phyloP scores from a whole-genome alignment of 441 rosid genomes.

The California macrophylla region DNA sequence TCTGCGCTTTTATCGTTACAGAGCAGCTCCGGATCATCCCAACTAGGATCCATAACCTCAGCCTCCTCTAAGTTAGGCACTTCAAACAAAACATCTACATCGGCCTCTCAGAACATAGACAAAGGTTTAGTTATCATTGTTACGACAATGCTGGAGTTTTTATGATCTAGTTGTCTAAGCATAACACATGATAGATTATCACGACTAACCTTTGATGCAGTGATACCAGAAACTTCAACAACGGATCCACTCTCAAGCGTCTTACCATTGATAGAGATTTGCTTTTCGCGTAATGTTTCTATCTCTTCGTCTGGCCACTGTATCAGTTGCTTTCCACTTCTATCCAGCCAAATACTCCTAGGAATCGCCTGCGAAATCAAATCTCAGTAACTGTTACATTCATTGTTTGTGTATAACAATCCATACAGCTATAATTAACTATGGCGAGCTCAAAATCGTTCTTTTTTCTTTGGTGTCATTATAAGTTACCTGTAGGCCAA shows the following conservation, averaged over 20 bases:
- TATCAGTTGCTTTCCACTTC: constrained; percentile 39
- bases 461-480: too few relatives aligned
- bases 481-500: constrained; percentile 41
- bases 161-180: too few relatives aligned
- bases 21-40: constrained; percentile 32
- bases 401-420: too few relatives aligned
- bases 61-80: constrained; percentile 30
- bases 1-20: constrained; percentile 30
- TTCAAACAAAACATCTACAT: constrained; percentile 37
- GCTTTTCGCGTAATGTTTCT: constrained; percentile 22
- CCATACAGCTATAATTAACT: too few relatives aligned
- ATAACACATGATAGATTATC: too few relatives aligned
- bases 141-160: neutral
- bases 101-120: constrained; percentile 26
- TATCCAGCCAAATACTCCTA: constrained; percentile 45
- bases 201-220: constrained; percentile 35
- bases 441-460: too few relatives aligned
- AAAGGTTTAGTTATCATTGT: neutral
- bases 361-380: constrained; percentile 43
- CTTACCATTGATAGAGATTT: constrained; percentile 17
- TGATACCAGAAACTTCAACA: constrained; percentile 35
- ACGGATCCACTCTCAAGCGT: constrained; percentile 25
- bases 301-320: constrained; percentile 60
- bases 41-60: constrained; percentile 24
- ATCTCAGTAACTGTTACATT: neutral